These are phyloP conservation scores for Fusarium miscanthi DNA, from an alignment of 2,329 filamentous ascomycete species.

Conservation along the genomic window DNA sequence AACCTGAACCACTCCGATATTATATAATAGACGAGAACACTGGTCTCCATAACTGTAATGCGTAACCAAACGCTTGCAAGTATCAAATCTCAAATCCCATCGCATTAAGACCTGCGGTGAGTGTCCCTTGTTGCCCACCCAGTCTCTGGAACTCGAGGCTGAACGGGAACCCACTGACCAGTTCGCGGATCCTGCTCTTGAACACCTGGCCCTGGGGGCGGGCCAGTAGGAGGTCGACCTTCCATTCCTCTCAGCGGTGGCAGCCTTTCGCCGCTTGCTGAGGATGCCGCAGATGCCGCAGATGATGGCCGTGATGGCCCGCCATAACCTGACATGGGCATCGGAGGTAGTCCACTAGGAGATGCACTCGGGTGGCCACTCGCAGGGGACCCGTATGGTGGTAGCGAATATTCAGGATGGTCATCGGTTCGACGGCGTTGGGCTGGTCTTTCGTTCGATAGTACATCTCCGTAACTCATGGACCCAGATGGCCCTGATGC, in stretches of 20 bases:
- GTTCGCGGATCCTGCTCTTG: slow-evolving; percentile 52
- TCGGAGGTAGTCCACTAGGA: slow-evolving; percentile 55
- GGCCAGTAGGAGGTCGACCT: slow-evolving; percentile 42
- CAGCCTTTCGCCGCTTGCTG: slow-evolving; percentile 56
- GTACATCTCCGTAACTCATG: slow-evolving; percentile 55
- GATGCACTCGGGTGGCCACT: slow-evolving; percentile 46
- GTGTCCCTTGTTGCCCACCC: slow-evolving; percentile 51
- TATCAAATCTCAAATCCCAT: slow-evolving; percentile 21
- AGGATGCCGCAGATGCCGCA: slow-evolving; percentile 52
- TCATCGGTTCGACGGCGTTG: slow-evolving; percentile 62
- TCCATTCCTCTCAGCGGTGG: slow-evolving; percentile 62
- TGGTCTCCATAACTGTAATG: slow-evolving; percentile 5
- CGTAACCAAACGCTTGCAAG: slow-evolving; percentile 6
- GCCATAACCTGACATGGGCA: slow-evolving; percentile 54
- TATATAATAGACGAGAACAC: slow-evolving; percentile 37
- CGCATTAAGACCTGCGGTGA: slow-evolving; percentile 40
- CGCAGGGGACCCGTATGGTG: slow-evolving; percentile 52
- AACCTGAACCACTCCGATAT: slow-evolving; percentile 36
- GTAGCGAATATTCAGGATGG: slow-evolving; percentile 55
- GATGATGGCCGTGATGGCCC: slow-evolving; percentile 53
- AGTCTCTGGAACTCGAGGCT: slow-evolving; percentile 49
- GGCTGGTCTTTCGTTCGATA: slow-evolving; percentile 58
- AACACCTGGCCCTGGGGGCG: slow-evolving; percentile 41
- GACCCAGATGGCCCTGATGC: slow-evolving; percentile 43
- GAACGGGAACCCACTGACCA: slow-evolving; percentile 51